phyloP scores from a whole-genome alignment of 2,329 filamentous ascomycete species.

The Colletotrichum lentis region DNA sequence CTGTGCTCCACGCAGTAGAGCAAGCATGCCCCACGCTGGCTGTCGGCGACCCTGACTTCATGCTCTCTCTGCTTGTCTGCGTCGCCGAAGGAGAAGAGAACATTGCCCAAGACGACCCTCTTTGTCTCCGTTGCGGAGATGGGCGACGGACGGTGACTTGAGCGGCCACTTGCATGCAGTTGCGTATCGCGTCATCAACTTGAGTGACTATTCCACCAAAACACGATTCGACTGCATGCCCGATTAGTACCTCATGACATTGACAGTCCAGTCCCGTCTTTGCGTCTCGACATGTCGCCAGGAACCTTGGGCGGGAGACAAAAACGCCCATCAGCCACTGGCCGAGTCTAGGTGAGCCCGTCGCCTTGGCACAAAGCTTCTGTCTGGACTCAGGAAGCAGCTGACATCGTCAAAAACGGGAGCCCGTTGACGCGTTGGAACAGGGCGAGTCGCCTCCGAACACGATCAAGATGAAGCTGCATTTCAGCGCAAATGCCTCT shows the following conservation, averaged over 20 bases:
- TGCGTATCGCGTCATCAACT: not conserved
- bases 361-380: slow-evolving; percentile 27
- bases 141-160: not conserved
- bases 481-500: not conserved
- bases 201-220: not conserved
- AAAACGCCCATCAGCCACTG: not conserved
- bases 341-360: not conserved
- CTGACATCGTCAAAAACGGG: not conserved
- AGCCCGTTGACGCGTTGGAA: not conserved
- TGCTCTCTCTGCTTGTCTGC: too few relatives aligned
- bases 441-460: too few relatives aligned
- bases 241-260: not conserved
- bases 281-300: not conserved
- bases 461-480: not conserved
- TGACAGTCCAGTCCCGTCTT: not conserved
- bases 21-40: not conserved
- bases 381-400: not conserved
- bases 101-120: not conserved
- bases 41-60: not conserved
- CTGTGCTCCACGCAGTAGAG: too few relatives aligned
- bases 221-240: not conserved
- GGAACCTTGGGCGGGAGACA: not conserved
- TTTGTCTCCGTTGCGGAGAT: not conserved
- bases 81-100: not conserved
- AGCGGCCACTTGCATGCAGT: not conserved